Conservation (phyloP, 768 basidiomycete species). For the Lentinula edodes region DNA sequence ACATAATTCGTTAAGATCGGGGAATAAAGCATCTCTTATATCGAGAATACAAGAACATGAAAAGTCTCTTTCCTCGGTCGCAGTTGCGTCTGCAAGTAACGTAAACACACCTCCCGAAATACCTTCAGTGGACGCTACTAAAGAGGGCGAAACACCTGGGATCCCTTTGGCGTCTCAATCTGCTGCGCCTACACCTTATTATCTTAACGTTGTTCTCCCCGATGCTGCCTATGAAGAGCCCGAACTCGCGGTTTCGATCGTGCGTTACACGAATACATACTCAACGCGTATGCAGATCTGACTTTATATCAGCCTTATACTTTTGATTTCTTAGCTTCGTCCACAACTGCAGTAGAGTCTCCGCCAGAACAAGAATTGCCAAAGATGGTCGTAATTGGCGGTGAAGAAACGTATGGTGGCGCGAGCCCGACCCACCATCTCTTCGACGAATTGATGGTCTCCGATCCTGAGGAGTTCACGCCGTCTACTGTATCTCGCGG, state of each 20-base stretch:
- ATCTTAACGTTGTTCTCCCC: slow-evolving; percentile 52
- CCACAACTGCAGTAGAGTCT: slow-evolving; percentile 12
- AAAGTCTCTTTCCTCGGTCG: slow-evolving; percentile 18
- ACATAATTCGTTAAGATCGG: slow-evolving; percentile 34
- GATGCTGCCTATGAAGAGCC: slow-evolving; percentile 40
- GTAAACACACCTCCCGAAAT: slow-evolving; percentile 16
- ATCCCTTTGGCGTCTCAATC: slow-evolving; percentile 32
- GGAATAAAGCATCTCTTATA: slow-evolving; percentile 54
- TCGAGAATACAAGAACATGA: slow-evolving; percentile 51
- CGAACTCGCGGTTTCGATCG: slow-evolving; percentile 49
- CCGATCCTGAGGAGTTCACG: slow-evolving; percentile 18
- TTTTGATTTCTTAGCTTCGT: slow-evolving; percentile 41
- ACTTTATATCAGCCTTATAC: slow-evolving; percentile 33
- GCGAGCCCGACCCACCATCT: slow-evolving; percentile 34
- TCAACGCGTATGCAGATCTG: slow-evolving; percentile 1
- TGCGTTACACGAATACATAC: slow-evolving; percentile 29
- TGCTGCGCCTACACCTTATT: slow-evolving; percentile 20
- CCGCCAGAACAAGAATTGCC: slow-evolving; percentile 25
- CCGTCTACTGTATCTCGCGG: not conserved
- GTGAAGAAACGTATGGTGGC: slow-evolving; percentile 28
- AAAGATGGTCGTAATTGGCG: slow-evolving; percentile 40
- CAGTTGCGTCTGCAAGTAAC: slow-evolving; percentile 12
- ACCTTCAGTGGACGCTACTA: slow-evolving; percentile 20
- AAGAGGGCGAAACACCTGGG: slow-evolving; percentile 33
- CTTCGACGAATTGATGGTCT: slow-evolving; percentile 15